phyloP scores from a whole-genome alignment of 768 basidiomycete species.

The Boletus eberwhitei region DNA sequence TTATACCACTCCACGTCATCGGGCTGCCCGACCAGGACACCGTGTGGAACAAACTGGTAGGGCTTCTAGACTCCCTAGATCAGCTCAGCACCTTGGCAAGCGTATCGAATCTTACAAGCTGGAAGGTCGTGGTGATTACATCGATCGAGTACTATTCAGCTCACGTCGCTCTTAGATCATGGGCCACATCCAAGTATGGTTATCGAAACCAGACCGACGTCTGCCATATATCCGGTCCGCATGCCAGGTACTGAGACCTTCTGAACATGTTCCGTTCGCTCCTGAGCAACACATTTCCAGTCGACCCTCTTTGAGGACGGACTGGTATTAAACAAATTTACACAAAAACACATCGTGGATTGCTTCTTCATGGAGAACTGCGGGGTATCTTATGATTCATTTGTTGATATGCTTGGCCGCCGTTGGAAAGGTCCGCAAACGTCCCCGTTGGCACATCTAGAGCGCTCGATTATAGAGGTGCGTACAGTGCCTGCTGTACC shows the following conservation, averaged over 20 bases:
- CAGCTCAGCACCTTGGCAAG: conserved; percentile 48
- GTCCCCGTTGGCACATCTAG: conserved; percentile 40
- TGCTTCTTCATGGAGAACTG: conserved; percentile 63
- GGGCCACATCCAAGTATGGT: conserved; percentile 51
- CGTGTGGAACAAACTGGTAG: conserved; percentile 50
- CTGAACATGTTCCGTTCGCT: background rate
- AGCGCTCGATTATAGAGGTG: conserved; percentile 39
- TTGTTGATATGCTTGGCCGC: conserved; percentile 37
- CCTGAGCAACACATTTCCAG: conserved; percentile 33
- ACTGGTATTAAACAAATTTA: conserved; percentile 49
- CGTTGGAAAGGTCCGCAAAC: conserved; percentile 38
- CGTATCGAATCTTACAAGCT: conserved; percentile 46
- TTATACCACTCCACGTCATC: conserved; percentile 65
- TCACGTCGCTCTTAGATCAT: conserved; percentile 35
- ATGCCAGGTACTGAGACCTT: conserved; percentile 47
- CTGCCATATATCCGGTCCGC: conserved; percentile 62
- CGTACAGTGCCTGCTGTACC: background rate
- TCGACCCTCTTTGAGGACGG: conserved; percentile 55
- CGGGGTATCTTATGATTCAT: conserved; percentile 49
- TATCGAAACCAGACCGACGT: conserved; percentile 36
- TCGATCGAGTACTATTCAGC: background rate
- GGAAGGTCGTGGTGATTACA: conserved; percentile 49
- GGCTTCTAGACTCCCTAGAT: conserved; percentile 53
- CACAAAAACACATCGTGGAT: conserved; percentile 54
- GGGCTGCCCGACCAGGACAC: conserved; percentile 44